Base-by-base conservation (phyloP, 352 stramenopile genomes). In the Elongisporangium prolatum region DNA sequence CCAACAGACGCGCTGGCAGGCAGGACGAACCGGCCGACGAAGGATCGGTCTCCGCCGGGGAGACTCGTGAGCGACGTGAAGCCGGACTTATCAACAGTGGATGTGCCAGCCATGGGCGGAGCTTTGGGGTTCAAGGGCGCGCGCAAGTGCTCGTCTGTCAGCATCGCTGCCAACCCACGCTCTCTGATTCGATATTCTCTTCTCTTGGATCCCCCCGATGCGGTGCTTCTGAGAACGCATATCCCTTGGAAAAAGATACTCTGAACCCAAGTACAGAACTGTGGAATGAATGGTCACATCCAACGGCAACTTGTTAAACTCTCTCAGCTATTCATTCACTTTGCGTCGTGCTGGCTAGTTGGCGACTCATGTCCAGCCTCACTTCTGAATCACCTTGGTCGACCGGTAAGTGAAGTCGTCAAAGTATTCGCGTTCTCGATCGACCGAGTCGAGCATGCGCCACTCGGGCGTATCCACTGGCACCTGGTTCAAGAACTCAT, bases 401-500 rank as follows among this genome's bases (percentile, higher is more conserved):
- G 84, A 67, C 3, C 83, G 80, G 72, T 87, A 95, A 44, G 81
- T 95, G 62, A 95, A 95, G 65, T 93, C 86, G 56, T 88, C 74
- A 54, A 95, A 84, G 67, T 88, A 91, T 65, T 95, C 86, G 48
- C 71, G 69, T 67, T 93, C 86, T 38, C 86, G 81, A 40, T 95
- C 86, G 40, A 95, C 86, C 25, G 85, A 92, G 63, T 95, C 86
- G 18, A 95, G 75, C 86, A 95, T 95, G 52, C 86, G 82, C 86
- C 86, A 95, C 64, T 95, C 86, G 51, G 86, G 86, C 10, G 86
- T 95, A 57, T 95, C 86, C 57, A 95, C 86, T 0, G 85, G 81
- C 59, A 92, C 77, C 50, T 93, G 81, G 57, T 90, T 91, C 55
- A 91, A 80, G 54, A 95, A 95, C 69, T 95, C 86, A 53, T 93